Percentiles rank a stretch among this genome's conserved stretches.
Evolutionary conservation across 78 protist species (phyloP).

Genomic region (Planoprotostelium fungivorum): DNA sequence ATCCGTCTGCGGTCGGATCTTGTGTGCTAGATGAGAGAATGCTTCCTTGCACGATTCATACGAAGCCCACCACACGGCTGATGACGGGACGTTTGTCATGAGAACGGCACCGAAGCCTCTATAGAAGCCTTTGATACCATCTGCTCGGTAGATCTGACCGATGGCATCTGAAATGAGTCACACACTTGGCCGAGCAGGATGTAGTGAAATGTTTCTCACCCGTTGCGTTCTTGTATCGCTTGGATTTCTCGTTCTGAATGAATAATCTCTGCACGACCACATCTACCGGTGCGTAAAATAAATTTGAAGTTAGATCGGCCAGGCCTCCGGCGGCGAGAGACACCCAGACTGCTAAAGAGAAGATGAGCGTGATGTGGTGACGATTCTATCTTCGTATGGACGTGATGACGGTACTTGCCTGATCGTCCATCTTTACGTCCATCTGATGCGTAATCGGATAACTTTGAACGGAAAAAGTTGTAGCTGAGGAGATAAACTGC

Average conservation of each 20-base stretch:
- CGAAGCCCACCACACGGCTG: background rate
- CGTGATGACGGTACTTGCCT: background rate
- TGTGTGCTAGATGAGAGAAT: background rate
- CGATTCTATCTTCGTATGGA: no score
- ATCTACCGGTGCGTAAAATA: background rate
- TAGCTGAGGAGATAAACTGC: background rate
- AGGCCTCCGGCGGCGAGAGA: background rate
- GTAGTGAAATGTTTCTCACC: background rate
- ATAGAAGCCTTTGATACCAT: background rate
- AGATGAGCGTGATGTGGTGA: no score
- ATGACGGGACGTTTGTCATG: background rate
- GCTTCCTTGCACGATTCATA: background rate
- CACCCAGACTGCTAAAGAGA: background rate
- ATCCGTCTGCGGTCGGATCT: no score
- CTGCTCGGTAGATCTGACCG: background rate
- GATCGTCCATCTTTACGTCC: background rate
- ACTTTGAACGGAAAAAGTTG: background rate
- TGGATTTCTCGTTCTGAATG: background rate
- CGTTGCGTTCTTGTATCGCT: background rate
- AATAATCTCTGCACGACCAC: background rate
- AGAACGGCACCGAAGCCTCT: background rate
- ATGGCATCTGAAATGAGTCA: background rate
- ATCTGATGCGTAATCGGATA: background rate
- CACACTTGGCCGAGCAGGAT: background rate
- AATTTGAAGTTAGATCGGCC: background rate